phyloP scores from a whole-genome alignment of 164 flowering plant species.

The Kingdonia uniflora region DNA sequence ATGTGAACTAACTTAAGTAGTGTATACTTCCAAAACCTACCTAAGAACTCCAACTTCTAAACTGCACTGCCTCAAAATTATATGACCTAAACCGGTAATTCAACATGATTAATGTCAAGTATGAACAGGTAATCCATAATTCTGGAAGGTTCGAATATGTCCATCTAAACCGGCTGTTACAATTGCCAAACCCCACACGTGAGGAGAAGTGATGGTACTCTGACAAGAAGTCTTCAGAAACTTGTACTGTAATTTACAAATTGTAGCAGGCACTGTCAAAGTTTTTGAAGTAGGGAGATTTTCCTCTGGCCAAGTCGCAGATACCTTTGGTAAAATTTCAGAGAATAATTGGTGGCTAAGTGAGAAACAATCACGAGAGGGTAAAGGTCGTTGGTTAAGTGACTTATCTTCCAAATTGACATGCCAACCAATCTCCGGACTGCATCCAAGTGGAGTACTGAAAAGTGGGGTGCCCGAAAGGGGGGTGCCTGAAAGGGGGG shows the following conservation, averaged over 20 bases:
- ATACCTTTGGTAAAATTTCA: slow-evolving; percentile 41
- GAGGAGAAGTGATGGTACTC: slow-evolving; percentile 32
- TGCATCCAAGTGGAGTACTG: slow-evolving; percentile 5
- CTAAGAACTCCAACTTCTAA: no score
- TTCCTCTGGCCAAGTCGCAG: slow-evolving; percentile 91
- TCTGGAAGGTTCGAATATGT: slow-evolving; percentile 57
- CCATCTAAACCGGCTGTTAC: slow-evolving; percentile 92
- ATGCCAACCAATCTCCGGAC: slow-evolving; percentile 11
- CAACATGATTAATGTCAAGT: slow-evolving; percentile 14
- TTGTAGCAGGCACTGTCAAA: slow-evolving; percentile 18
- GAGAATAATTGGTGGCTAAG: slow-evolving; percentile 32
- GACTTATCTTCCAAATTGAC: slow-evolving; percentile 15
- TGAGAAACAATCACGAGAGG: slow-evolving; percentile 37
- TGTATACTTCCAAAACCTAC: slow-evolving; percentile 7
- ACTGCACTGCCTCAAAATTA: not conserved
- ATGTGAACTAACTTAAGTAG: not conserved
- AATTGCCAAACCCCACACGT: slow-evolving; percentile 75
- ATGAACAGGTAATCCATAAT: slow-evolving; percentile 72
- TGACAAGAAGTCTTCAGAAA: slow-evolving; percentile 54
- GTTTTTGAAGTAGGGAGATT: slow-evolving; percentile 30
- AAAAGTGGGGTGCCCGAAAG: slow-evolving; percentile 7
- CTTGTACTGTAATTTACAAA: slow-evolving; percentile 41
- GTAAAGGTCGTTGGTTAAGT: slow-evolving; percentile 15
- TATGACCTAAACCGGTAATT: not conserved
- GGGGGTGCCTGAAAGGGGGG: slow-evolving; percentile 5